phyloP scores from a whole-genome alignment of 148 eudicot species.

The Silene uniflora region DNA sequence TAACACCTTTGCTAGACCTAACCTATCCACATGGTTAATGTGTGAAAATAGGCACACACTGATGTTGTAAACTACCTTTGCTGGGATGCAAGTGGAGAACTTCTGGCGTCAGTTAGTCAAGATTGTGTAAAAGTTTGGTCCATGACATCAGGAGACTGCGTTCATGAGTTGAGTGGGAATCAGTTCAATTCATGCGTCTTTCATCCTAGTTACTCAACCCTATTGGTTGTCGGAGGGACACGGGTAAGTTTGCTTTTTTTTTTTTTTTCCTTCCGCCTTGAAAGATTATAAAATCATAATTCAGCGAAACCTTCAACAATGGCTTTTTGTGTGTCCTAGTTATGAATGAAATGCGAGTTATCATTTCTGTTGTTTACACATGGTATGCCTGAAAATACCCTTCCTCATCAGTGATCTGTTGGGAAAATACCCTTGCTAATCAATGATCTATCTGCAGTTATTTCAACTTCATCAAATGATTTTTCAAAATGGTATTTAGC shows the following conservation, averaged over 20 bases:
- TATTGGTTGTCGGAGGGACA: constrained; percentile 89
- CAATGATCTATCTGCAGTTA: too few relatives aligned
- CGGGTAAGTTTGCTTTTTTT: constrained; percentile 46
- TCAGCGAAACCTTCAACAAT: background rate
- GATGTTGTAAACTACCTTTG: constrained; percentile 72
- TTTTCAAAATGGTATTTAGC: too few relatives aligned
- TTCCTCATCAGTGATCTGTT: background rate
- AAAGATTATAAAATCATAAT: too few relatives aligned
- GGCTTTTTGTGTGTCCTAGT: background rate
- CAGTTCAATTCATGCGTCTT: constrained; percentile 93
- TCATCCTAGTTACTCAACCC: constrained; percentile 59
- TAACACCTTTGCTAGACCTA: background rate
- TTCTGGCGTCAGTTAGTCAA: constrained; percentile 74
- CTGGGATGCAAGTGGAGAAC: constrained; percentile 86
- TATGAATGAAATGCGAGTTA: background rate
- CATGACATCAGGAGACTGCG: constrained; percentile 60
- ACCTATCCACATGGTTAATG: background rate
- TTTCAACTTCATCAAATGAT: too few relatives aligned
- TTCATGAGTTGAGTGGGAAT: constrained; percentile 80
- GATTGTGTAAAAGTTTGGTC: constrained; percentile 94
- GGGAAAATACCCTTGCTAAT: too few relatives aligned
- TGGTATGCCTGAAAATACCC: background rate
- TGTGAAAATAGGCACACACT: constrained; percentile 54
- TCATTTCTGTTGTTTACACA: background rate
- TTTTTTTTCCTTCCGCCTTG: too few relatives aligned